Conservation (phyloP, 257 asterid species). For the Rubia yunnanensis region DNA sequence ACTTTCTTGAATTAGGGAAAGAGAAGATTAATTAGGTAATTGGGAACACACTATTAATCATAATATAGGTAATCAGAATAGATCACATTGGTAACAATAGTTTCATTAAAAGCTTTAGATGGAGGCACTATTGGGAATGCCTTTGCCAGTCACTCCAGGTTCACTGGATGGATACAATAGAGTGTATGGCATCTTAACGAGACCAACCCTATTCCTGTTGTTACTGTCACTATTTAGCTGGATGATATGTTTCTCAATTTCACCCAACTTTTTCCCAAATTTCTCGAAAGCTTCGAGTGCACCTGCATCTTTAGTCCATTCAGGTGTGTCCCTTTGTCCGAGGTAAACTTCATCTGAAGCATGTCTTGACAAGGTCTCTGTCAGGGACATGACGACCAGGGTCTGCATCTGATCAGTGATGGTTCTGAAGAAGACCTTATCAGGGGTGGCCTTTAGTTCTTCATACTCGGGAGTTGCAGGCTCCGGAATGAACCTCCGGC, state of each 20-base stretch:
- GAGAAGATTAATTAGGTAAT: no score
- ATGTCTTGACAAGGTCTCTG: slow-evolving; percentile 66
- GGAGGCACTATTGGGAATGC: slow-evolving; percentile 65
- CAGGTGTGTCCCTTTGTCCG: slow-evolving; percentile 48
- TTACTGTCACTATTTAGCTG: slow-evolving; percentile 33
- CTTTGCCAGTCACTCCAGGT: slow-evolving; percentile 55
- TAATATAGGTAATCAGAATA: no score
- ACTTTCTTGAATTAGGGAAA: no score
- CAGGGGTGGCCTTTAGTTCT: slow-evolving; percentile 45
- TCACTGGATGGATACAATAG: slow-evolving; percentile 51
- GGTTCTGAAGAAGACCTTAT: slow-evolving; percentile 48
- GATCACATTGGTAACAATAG: no score
- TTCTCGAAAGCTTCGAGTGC: slow-evolving; percentile 39
- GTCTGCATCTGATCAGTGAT: slow-evolving; percentile 48
- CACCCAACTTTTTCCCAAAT: slow-evolving; percentile 40
- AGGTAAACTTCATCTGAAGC: slow-evolving; percentile 55
- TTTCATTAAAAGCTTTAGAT: no score
- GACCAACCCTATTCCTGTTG: slow-evolving; percentile 53
- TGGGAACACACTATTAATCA: no score
- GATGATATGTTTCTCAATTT: slow-evolving; percentile 34
- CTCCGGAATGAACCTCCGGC: slow-evolving; percentile 61
- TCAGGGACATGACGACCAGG: slow-evolving; percentile 43
- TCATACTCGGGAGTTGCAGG: slow-evolving; percentile 45
- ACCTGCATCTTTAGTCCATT: slow-evolving; percentile 52
- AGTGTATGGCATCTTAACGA: slow-evolving; percentile 62